Evolutionary conservation across 2,329 filamentous ascomycete genomes (phyloP).

Genomic region (Lachnellula hyalina): DNA sequence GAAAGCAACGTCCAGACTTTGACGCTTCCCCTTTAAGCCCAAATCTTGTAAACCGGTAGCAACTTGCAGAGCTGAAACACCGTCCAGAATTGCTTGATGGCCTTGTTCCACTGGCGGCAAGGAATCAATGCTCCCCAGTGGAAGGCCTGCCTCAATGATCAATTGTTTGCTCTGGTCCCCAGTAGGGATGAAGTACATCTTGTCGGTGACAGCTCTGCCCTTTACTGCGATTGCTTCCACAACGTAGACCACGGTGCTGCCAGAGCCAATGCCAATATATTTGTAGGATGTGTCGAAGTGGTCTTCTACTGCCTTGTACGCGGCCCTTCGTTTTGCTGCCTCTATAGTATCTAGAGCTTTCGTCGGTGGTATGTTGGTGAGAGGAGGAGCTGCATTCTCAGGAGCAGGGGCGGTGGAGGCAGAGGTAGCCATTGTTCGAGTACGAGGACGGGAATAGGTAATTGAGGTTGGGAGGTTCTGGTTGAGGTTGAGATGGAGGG

Average conservation of each 20-base stretch:
- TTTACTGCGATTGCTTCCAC: constrained; percentile 72
- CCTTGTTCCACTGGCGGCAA: constrained; percentile 28
- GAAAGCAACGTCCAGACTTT: constrained; percentile 80
- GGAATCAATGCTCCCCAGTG: constrained; percentile 49
- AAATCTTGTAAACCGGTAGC: constrained; percentile 39
- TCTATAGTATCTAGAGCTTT: constrained; percentile 47
- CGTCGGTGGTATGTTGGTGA: neutral
- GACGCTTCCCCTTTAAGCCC: constrained; percentile 32
- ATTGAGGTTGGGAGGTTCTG: neutral
- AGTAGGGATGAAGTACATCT: constrained; percentile 79
- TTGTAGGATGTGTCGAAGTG: constrained; percentile 59
- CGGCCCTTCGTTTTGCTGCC: constrained; percentile 69
- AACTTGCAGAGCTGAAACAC: constrained; percentile 63
- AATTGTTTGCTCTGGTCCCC: constrained; percentile 70
- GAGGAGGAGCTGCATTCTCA: constrained; percentile 14
- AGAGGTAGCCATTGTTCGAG: constrained; percentile 14
- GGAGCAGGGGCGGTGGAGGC: constrained; percentile 8
- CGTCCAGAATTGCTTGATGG: constrained; percentile 22
- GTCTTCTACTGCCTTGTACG: constrained; percentile 66
- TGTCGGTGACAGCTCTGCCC: constrained; percentile 45
- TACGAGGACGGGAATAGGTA: no score
- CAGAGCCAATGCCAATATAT: constrained; percentile 74
- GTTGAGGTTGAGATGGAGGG: neutral
- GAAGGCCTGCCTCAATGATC: constrained; percentile 73
- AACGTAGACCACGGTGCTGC: constrained; percentile 77